Conservation (phyloP, 2,329 filamentous ascomycete species). For the Moelleriella libera region DNA sequence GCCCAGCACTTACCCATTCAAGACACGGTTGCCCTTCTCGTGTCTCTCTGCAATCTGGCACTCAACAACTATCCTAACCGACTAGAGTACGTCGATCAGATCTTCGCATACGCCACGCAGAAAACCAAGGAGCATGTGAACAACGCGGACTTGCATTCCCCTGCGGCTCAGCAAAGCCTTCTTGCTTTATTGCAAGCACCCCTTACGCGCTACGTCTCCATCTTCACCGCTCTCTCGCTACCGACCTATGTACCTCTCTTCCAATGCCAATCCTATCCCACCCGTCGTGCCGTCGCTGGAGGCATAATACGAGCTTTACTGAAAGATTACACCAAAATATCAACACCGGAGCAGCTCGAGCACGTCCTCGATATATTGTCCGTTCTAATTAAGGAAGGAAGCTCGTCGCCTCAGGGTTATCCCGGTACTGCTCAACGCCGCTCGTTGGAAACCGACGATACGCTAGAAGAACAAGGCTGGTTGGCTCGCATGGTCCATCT, state of each 20-base stretch:
- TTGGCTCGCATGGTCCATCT: conserved; percentile 84
- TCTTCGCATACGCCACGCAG: conserved; percentile 72
- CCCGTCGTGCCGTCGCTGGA: conserved; percentile 76
- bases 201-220: conserved; percentile 75
- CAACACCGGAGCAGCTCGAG: conserved; percentile 66
- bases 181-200: conserved; percentile 83
- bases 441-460: conserved; percentile 81
- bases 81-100: conserved; percentile 89
- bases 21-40: conserved; percentile 83
- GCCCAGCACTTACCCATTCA: conserved; percentile 84
- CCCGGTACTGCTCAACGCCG: conserved; percentile 67
- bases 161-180: conserved; percentile 75
- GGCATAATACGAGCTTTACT: conserved; percentile 77
- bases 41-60: conserved; percentile 86
- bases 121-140: conserved; percentile 85
- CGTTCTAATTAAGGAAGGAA: conserved; percentile 86
- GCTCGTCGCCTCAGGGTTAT: conserved; percentile 71
- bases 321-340: conserved; percentile 66
- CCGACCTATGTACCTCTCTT: conserved; percentile 85
- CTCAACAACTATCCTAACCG: conserved; percentile 90
- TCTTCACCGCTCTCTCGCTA: conserved; percentile 90
- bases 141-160: conserved; percentile 87
- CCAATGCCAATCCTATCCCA: conserved; percentile 85
- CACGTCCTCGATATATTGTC: conserved; percentile 79
- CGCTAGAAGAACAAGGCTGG: conserved; percentile 96